Evolutionary conservation across 805 yeast species (phyloP), one percentile per base, ranked within the genome.

Genomic region (Candida alai): DNA sequence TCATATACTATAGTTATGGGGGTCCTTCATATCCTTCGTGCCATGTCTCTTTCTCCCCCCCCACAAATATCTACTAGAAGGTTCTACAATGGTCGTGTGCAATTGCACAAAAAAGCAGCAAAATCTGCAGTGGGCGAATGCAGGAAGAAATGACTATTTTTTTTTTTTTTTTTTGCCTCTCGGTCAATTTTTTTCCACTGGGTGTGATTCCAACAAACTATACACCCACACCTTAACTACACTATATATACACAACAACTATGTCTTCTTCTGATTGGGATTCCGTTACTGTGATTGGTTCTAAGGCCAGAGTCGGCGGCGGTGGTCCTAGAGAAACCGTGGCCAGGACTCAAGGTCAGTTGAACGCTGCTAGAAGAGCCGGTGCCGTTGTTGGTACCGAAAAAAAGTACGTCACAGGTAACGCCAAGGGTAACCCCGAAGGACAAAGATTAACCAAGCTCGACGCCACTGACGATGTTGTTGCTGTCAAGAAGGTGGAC

Each of bases 231-330:
- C 4, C 7, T 15, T 28, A 6, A 15, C n/a, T 4, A 11, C 12
- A 15, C 12, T 6, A 25, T 4, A 25, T 14, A 32, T 12, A 17
- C 26, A 34, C 15, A 14, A 24, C 20, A 30, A 49, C 32, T 24
- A 65, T 66, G 72, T 66, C n/a, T n/a, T n/a, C n/a, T n/a, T n/a
- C 72, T 36, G 97, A 88, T 65, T 93, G 98, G 98, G 97, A 93
- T 62, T 59, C 78, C 41, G 89, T 80, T 52, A 88, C 96, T 28
- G 66, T 84, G 40, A 87, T 93, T 50, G 98, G 98, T 39, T 79
- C 78, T 48, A 84, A 81, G 50, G 95, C 93, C 48, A 79, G 90
- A 63, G 74, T 80, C 37, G 96, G 96, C 39, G 84, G 86, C 28
- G 78, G 85, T 39, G 96, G 94, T 23, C 96, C 96, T 48, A 78